Percentiles rank a stretch among this genome's conserved stretches.
Conservation (phyloP, 345 rosid species). For the Brassica cretica region DNA sequence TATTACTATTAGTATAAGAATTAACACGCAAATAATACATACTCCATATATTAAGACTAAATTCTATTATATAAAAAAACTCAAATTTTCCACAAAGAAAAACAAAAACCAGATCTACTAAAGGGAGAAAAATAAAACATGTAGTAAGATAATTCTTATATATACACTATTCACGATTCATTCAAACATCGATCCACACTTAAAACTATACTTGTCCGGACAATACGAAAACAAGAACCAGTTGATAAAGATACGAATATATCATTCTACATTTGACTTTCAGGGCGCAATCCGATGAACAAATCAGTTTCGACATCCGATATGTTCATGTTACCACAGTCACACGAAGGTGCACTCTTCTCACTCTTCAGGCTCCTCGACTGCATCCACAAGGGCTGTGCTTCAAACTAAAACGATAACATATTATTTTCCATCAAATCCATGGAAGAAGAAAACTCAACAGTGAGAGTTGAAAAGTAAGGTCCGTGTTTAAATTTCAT, state of each 20-base stretch:
- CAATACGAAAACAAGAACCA: neutral
- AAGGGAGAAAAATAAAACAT: neutral
- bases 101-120: neutral
- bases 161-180: neutral
- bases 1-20: neutral
- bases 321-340: conserved; percentile 1
- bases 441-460: neutral
- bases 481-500: neutral
- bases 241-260: neutral
- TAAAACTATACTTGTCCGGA: neutral
- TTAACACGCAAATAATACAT: neutral
- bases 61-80: neutral
- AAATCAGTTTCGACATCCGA: conserved; percentile 8
- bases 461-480: neutral
- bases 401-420: conserved; percentile 12
- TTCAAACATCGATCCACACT: neutral
- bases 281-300: conserved; percentile 21
- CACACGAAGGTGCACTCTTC: neutral
- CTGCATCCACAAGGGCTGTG: conserved; percentile 19
- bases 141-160: neutral
- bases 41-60: neutral
- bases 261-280: neutral
- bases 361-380: conserved; percentile 9
- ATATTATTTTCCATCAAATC: neutral
- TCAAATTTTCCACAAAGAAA: neutral